phyloP scores from a whole-genome alignment of 192 early-diverging fungal genomes.

The Coemansia erecta region DNA sequence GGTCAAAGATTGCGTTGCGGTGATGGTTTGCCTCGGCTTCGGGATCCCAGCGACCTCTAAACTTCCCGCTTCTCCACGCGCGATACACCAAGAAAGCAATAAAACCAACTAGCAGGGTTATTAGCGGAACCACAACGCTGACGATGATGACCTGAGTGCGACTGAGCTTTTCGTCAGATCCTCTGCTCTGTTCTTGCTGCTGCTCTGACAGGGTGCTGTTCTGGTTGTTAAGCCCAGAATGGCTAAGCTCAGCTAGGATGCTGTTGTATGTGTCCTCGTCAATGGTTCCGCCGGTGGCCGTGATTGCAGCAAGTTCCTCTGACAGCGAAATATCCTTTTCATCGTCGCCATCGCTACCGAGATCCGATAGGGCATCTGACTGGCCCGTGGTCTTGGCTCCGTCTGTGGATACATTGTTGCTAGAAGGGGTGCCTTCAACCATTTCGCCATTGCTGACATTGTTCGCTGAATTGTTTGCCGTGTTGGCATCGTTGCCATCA shows the following conservation, averaged over 20 bases:
- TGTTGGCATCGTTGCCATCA: not conserved
- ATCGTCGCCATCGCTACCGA: not conserved
- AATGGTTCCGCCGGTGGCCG: not conserved
- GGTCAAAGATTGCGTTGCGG: constrained; percentile 9
- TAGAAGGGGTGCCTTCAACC: not conserved
- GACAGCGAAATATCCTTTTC: not conserved
- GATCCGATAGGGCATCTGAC: not conserved
- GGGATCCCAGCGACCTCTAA: not conserved
- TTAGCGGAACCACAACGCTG: not conserved
- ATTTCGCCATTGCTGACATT: not conserved
- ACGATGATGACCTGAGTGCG: constrained; percentile 1
- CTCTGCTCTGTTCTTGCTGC: not conserved
- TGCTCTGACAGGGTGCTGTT: not conserved
- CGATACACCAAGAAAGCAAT: not conserved
- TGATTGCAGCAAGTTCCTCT: not conserved
- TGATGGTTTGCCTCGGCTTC: constrained; percentile 1
- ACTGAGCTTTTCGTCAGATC: not conserved
- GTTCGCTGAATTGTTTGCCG: not conserved
- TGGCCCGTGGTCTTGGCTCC: not conserved
- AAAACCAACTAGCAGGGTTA: not conserved
- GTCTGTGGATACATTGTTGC: not conserved
- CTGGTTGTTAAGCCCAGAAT: not conserved
- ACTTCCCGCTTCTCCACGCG: not conserved
- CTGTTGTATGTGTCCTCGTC: not conserved
- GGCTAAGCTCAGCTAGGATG: not conserved